Percentiles rank a stretch among this genome's conserved stretches.
Evolutionary conservation across 176 grass and related monocot genomes (phyloP).

Genomic region (Guadua angustifolia): DNA sequence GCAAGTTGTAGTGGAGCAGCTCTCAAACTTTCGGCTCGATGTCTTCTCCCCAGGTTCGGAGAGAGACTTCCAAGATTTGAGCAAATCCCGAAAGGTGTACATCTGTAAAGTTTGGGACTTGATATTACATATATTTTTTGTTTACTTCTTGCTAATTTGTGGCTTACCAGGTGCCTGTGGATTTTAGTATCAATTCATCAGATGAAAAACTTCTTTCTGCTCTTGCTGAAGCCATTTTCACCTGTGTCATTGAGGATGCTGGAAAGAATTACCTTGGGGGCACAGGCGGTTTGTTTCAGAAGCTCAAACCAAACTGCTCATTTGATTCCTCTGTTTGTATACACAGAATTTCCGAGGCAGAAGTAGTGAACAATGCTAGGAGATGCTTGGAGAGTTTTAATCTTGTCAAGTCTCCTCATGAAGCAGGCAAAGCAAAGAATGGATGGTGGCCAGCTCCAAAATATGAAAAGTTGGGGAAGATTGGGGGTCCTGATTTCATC

Average conservation of each 20-base stretch:
- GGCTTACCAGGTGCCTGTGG: constrained; percentile 43
- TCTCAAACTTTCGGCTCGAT: constrained; percentile 67
- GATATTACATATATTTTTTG: neutral
- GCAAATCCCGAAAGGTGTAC: constrained; percentile 60
- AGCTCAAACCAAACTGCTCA: constrained; percentile 57
- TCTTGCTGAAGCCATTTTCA: constrained; percentile 82
- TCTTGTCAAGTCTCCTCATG: constrained; percentile 32
- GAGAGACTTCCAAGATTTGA: constrained; percentile 56
- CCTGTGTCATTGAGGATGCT: constrained; percentile 51
- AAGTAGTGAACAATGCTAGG: constrained; percentile 58
- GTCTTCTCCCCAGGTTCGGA: constrained; percentile 60
- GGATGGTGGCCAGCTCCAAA: constrained; percentile 71
- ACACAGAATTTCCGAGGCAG: constrained; percentile 62
- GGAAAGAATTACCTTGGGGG: constrained; percentile 45
- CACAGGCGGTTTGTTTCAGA: constrained; percentile 37
- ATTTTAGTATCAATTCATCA: constrained; percentile 67
- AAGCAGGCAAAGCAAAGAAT: constrained; percentile 37
- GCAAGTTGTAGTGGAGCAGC: constrained; percentile 69
- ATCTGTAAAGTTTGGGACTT: neutral
- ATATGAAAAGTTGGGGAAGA: constrained; percentile 59
- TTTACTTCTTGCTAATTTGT: constrained; percentile 42
- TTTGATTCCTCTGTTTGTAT: constrained; percentile 71
- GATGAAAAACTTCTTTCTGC: constrained; percentile 66
- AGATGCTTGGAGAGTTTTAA: constrained; percentile 52
- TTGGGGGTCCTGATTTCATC: constrained; percentile 50